phyloP scores from a whole-genome alignment of 2,329 filamentous ascomycete genomes.

The Colletotrichum australisinense region DNA sequence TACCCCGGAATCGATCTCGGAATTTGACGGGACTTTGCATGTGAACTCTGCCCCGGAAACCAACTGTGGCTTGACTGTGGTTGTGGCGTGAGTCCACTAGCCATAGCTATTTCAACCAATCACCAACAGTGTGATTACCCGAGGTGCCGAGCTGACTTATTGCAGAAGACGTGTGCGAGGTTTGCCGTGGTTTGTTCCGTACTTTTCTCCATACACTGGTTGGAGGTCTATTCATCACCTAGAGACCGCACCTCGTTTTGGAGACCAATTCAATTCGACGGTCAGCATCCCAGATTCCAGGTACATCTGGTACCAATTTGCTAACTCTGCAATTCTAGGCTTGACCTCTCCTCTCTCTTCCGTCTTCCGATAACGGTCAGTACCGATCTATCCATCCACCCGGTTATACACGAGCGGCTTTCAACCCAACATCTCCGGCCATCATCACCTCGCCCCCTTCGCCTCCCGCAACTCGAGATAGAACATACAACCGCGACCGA shows the following conservation, averaged over 20 bases:
- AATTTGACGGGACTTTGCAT: slow-evolving; percentile 30
- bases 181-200: slow-evolving; percentile 7
- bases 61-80: not conserved
- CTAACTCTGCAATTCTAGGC: slow-evolving; percentile 1
- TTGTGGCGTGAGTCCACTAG: not conserved
- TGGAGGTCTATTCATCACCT: slow-evolving; percentile 25
- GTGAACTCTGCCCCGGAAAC: slow-evolving; percentile 13
- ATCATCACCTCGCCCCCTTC: not conserved
- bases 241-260: slow-evolving; percentile 31
- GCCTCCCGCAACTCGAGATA: not conserved
- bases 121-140: slow-evolving; percentile 8
- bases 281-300: not conserved
- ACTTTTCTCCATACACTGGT: slow-evolving; percentile 17
- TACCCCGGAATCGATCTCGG: slow-evolving; percentile 28
- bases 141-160: slow-evolving; percentile 15
- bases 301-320: not conserved
- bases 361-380: slow-evolving; percentile 27
- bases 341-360: slow-evolving; percentile 4
- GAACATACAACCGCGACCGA: not conserved
- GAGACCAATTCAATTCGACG: slow-evolving; percentile 26
- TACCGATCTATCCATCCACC: not conserved
- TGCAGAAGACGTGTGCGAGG: slow-evolving; percentile 13
- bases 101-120: not conserved
- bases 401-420: not conserved
- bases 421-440: slow-evolving; percentile 5